phyloP scores from a whole-genome alignment of 106 monocot species.

The Hemerocallis citrina region DNA sequence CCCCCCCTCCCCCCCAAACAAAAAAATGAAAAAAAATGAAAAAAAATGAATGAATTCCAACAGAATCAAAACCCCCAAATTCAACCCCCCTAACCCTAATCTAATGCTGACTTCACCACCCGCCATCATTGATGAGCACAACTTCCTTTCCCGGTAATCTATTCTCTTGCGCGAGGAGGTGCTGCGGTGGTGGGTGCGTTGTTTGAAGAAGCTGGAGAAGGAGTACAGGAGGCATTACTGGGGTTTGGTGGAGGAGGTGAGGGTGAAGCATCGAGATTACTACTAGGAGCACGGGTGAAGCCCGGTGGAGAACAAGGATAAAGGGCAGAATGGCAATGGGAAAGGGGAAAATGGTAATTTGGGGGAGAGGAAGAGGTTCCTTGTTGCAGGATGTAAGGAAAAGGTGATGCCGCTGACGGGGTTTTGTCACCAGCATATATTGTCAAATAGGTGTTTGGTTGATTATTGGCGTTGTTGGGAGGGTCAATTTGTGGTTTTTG shows the following conservation, averaged over 20 bases:
- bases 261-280: conserved; percentile 21
- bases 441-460: too few relatives aligned
- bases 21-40: too few relatives aligned
- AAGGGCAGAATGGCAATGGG: not conserved
- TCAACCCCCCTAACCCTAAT: too few relatives aligned
- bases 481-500: too few relatives aligned
- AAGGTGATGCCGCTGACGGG: too few relatives aligned
- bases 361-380: not conserved
- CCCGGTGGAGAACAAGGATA: conserved; percentile 13
- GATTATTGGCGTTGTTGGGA: too few relatives aligned
- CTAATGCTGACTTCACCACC: not conserved
- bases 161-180: conserved; percentile 18
- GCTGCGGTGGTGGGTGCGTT: conserved; percentile 14
- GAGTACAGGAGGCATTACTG: conserved; percentile 22
- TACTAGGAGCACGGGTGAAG: conserved; percentile 29
- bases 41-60: too few relatives aligned
- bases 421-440: too few relatives aligned
- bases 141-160: not conserved
- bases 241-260: conserved; percentile 25
- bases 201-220: conserved; percentile 13
- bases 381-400: too few relatives aligned
- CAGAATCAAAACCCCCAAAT: too few relatives aligned
- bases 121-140: not conserved
- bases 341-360: not conserved
- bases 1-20: too few relatives aligned